A percentile compares a stretch with the other conserved stretches of the same genome.
Conservation (phyloP, 805 yeast species). For the Metschnikowia orientalis region DNA sequence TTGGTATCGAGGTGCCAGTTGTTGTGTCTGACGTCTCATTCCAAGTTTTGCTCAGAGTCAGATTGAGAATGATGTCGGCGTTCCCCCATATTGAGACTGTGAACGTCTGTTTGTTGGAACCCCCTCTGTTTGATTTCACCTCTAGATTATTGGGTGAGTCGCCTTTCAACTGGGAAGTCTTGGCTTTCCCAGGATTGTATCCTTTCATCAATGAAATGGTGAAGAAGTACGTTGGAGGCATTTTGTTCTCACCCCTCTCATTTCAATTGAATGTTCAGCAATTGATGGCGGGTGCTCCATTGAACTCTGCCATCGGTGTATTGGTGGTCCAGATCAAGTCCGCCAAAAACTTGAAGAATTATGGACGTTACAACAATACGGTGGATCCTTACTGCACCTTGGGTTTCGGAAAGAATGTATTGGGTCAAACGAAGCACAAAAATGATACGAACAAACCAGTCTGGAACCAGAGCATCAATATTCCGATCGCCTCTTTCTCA, state of each 20-base stretch:
- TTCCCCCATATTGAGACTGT: slow-evolving; percentile 94
- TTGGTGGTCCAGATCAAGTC: slow-evolving; percentile 61
- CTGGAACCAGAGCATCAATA: slow-evolving; percentile 76
- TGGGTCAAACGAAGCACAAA: slow-evolving; percentile 67
- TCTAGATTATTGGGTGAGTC: slow-evolving; percentile 74
- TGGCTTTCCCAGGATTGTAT: slow-evolving; percentile 81
- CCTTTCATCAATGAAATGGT: slow-evolving; percentile 82
- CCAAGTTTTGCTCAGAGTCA: slow-evolving; percentile 66
- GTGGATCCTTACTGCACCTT: slow-evolving; percentile 86
- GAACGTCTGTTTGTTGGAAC: slow-evolving; percentile 76
- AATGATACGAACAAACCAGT: slow-evolving; percentile 65
- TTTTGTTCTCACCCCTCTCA: slow-evolving; percentile 84
- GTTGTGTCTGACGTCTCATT: slow-evolving; percentile 77
- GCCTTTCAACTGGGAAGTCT: slow-evolving; percentile 80
- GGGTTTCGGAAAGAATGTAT: slow-evolving; percentile 53
- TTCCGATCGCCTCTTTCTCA: slow-evolving; percentile 68
- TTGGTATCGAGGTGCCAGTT: slow-evolving; percentile 79
- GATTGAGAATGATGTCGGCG: slow-evolving; percentile 83
- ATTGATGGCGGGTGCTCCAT: slow-evolving; percentile 74
- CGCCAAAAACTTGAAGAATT: slow-evolving; percentile 67
- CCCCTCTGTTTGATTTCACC: slow-evolving; percentile 85
- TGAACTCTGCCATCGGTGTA: slow-evolving; percentile 82
- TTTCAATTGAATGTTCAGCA: slow-evolving; percentile 92
- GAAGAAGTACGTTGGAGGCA: slow-evolving; percentile 81
- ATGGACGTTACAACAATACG: slow-evolving; percentile 68